Evolutionary conservation across 176 grass and related monocot species (phyloP), one percentile per base, ranked within the genome.

Genomic region (Juncus effusus): DNA sequence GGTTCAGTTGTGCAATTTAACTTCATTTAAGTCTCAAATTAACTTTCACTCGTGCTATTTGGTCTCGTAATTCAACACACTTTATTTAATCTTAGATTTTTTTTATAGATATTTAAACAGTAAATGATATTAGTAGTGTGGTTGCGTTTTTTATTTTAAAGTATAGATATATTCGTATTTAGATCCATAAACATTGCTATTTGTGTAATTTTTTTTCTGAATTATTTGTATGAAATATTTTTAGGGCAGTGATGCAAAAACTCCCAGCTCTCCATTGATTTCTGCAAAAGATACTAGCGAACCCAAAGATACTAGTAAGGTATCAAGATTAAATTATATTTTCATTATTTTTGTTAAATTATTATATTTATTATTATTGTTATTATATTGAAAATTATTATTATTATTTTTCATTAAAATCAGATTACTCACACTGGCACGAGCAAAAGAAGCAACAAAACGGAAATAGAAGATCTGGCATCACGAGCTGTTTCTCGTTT

Each of bases 401-500:
- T 56, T 13, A 57, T 28, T 51, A 16, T 72, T 62, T 14, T 44
- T 58, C 50, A 47, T 76, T 72, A 76, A 51, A 59, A 77, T 74
- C 51, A 81, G 81, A 61, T 56, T 12, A 36, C 51, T 77, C 79
- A 71, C 41, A 54, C 36, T 65, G 63, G 73, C 63, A 69, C 52
- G 59, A 82, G 54, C 61, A 56, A 37, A 38, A 99, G 71, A 49
- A 14, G 73, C 75, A 72, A 61, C 9, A 55, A 72, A 61, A 84
- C 81, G 82, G 47, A 62, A 73, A 4, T 45, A 45, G 54, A 93
- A 79, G 83, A 93, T 62, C 77, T 99, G 68, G 85, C 94, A 58
- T 77, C 88, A 7, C 88, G 83, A 65, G 94, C 94, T 80, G 72
- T 81, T 84, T 84, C 83, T 51, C 73, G 64, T 62, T 90, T 86